phyloP scores from a whole-genome alignment of 768 basidiomycete genomes.

The Mycena kentingensis region DNA sequence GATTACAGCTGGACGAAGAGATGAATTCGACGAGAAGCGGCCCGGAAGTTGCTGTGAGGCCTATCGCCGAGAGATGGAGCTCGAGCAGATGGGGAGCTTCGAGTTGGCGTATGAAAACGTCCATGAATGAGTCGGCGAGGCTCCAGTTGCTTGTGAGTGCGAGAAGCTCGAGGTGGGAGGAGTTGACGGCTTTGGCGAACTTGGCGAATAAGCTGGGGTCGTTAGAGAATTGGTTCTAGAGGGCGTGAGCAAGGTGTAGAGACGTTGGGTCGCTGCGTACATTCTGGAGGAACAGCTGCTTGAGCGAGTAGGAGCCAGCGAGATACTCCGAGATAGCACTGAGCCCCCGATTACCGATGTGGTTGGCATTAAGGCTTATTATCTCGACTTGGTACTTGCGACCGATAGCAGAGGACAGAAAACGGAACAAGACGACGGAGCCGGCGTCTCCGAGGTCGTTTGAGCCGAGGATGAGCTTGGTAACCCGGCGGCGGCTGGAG shows the following conservation, averaged over 20 bases:
- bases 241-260: conserved; percentile 22
- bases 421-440: conserved; percentile 54
- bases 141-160: conserved; percentile 51
- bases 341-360: conserved; percentile 57
- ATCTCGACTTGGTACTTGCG: conserved; percentile 49
- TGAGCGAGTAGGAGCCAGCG: conserved; percentile 45
- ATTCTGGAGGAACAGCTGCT: conserved; percentile 57
- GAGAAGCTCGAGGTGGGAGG: conserved; percentile 52
- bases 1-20: conserved; percentile 49
- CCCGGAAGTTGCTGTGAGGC: conserved; percentile 44
- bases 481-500: conserved; percentile 46
- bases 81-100: conserved; percentile 51
- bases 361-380: conserved; percentile 59
- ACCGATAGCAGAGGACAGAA: conserved; percentile 52
- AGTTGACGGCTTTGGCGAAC: conserved; percentile 55
- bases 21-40: conserved; percentile 51
- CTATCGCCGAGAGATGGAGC: conserved; percentile 56
- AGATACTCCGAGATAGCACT: conserved; percentile 56
- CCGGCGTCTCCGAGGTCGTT: conserved; percentile 63
- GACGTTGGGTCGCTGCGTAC: conserved; percentile 38
- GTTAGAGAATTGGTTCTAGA: conserved; percentile 43
- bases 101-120: conserved; percentile 51
- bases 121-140: conserved; percentile 54
- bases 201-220: conserved; percentile 36
- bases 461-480: conserved; percentile 55